phyloP scores from a whole-genome alignment of 2,329 filamentous ascomycete genomes.

The Beauveria brongniartii region DNA sequence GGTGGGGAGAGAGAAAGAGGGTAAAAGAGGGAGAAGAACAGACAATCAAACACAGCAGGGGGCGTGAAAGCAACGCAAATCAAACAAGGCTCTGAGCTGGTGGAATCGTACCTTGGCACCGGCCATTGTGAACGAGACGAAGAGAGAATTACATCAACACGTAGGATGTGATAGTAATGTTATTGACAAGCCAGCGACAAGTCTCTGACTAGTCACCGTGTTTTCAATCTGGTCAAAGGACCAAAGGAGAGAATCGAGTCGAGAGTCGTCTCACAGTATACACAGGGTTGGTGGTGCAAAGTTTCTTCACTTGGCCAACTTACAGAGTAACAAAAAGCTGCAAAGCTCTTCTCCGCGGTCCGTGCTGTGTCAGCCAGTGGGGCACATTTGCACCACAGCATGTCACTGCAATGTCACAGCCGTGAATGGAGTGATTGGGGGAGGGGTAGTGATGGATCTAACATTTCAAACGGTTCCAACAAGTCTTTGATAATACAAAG shows the following conservation, averaged over 20 bases:
- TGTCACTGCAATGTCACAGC: constrained; percentile 7
- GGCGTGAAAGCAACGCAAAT: not conserved
- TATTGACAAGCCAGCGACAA: not conserved
- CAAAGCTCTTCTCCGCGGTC: not conserved
- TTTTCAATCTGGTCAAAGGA: not conserved
- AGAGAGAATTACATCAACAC: constrained; percentile 9
- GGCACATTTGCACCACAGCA: not conserved
- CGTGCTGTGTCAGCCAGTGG: constrained; percentile 9
- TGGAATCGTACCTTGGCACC: constrained; percentile 9
- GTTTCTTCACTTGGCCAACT: constrained; percentile 5
- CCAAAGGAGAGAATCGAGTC: not conserved
- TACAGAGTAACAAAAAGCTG: not conserved
- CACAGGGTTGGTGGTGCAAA: constrained; percentile 5
- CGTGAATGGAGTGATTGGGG: not conserved
- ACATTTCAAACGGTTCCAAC: not conserved
- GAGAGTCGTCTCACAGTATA: not conserved
- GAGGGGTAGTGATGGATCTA: not conserved
- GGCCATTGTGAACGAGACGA: constrained; percentile 2
- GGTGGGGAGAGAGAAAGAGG: too few species aligned
- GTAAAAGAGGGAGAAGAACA: not conserved
- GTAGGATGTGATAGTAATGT: not conserved
- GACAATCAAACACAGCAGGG: not conserved
- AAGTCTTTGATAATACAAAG: not conserved
- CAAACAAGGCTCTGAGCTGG: not conserved
- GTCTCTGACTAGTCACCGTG: not conserved